phyloP scores from a whole-genome alignment of 495 filamentous ascomycete species.

The Talaromyces ruber region DNA sequence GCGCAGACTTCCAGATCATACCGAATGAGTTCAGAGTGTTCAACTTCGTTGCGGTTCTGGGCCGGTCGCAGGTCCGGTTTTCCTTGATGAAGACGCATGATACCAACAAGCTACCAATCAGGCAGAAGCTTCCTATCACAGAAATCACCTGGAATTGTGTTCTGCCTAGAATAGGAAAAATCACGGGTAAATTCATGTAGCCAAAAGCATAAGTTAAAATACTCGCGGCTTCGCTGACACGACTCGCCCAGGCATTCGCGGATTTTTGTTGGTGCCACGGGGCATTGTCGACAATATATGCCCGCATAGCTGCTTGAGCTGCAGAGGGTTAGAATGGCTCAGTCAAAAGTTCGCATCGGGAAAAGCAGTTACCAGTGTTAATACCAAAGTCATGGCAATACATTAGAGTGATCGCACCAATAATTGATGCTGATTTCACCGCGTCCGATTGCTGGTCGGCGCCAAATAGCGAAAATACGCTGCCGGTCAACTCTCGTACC shows the following conservation, averaged over 20 bases:
- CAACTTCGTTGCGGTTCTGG: not conserved
- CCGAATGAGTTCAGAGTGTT: not conserved
- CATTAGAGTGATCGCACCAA: not conserved
- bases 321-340: not conserved
- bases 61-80: not conserved
- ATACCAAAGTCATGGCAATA: not conserved
- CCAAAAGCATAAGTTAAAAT: constrained; percentile 78
- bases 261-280: constrained; percentile 83
- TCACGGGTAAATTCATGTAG: constrained; percentile 34
- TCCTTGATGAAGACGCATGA: constrained; percentile 55
- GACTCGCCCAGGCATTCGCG: constrained; percentile 81
- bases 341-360: not conserved
- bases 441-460: not conserved
- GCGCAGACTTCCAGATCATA: not conserved
- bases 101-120: constrained; percentile 55
- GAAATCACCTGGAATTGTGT: constrained; percentile 87
- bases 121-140: constrained; percentile 65
- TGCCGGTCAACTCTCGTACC: not conserved
- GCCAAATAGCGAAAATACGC: not conserved
- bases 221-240: constrained; percentile 73
- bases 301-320: constrained; percentile 83
- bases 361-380: not conserved
- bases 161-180: constrained; percentile 64
- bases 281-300: constrained; percentile 88
- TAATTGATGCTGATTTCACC: not conserved